These are phyloP conservation scores for Sparassis latifolia DNA, from an alignment of 1,284 basidiomycete species.

Conservation along the genomic window DNA sequence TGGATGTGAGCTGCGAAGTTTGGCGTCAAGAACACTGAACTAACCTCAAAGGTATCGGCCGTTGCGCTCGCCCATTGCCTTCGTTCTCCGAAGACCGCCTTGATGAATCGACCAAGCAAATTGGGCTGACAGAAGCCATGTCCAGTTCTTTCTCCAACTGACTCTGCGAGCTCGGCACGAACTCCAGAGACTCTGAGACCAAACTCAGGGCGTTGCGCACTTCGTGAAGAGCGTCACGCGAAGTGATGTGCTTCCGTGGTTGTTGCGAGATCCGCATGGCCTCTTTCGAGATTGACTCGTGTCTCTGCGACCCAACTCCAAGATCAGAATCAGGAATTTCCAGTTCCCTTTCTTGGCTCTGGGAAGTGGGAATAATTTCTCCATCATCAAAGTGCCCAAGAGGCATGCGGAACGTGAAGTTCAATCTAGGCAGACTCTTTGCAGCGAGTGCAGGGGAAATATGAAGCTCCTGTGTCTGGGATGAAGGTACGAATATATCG, in stretches of 20 bases:
- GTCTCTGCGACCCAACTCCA: neutral
- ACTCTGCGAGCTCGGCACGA: constrained; percentile 15
- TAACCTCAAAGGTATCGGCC: no score
- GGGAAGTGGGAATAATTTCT: constrained; percentile 19
- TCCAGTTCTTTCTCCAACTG: constrained; percentile 10
- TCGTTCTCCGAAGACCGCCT: no score
- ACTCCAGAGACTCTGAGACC: neutral
- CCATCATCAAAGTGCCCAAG: neutral
- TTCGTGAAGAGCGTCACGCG: no score
- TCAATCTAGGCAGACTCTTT: no score
- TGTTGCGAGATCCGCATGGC: neutral
- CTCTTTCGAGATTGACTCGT: neutral
- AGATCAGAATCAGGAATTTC: neutral
- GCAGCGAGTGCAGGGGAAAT: no score
- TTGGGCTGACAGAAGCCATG: no score
- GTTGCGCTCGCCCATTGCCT: no score
- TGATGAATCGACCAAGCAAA: no score
- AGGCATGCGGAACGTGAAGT: no score
- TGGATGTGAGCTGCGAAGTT: no score
- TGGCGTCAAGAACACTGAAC: no score
- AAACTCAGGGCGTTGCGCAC: neutral
- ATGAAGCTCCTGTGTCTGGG: constrained; percentile 16
- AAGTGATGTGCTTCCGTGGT: no score
- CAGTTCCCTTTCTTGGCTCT: constrained; percentile 18
- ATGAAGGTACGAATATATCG: constrained; percentile 16